Conservation (phyloP, 345 rosid genomes). For the Gossypium bickii region DNA sequence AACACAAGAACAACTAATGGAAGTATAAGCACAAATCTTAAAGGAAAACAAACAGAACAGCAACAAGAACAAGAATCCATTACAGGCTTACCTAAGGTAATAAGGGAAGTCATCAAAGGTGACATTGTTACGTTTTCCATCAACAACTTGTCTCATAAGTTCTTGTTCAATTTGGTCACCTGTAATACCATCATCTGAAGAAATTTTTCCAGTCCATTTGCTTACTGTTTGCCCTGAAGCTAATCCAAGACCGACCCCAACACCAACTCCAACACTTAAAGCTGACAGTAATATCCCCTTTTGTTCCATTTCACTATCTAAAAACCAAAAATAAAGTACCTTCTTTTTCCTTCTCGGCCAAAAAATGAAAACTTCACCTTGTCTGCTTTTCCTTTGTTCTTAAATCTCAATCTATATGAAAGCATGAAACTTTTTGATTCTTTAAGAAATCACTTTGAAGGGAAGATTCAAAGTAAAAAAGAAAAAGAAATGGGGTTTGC, state of each 20-base stretch:
- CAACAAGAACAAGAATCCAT: background rate
- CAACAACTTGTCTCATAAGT: conserved; percentile 57
- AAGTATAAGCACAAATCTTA: background rate
- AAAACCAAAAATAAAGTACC: background rate
- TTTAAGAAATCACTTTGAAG: background rate
- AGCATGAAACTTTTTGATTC: background rate
- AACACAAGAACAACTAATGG: conserved; percentile 1
- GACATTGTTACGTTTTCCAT: conserved; percentile 57
- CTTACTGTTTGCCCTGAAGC: conserved; percentile 74
- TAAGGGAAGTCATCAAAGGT: conserved; percentile 89
- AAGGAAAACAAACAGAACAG: background rate
- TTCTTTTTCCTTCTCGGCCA: background rate
- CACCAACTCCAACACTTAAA: conserved; percentile 76
- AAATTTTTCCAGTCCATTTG: conserved; percentile 47
- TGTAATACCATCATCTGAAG: conserved; percentile 42
- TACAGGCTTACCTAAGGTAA: conserved; percentile 57
- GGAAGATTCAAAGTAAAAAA: background rate
- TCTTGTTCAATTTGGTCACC: conserved; percentile 74
- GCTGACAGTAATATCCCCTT: conserved; percentile 70
- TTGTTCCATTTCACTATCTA: conserved; percentile 54
- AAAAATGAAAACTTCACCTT: background rate
- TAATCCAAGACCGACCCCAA: conserved; percentile 79
- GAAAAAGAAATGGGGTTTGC: background rate
- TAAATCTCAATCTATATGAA: no score
- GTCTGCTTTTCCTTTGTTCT: background rate